phyloP scores from a whole-genome alignment of 148 eudicot genomes.

The Chenopodium berlandieri region DNA sequence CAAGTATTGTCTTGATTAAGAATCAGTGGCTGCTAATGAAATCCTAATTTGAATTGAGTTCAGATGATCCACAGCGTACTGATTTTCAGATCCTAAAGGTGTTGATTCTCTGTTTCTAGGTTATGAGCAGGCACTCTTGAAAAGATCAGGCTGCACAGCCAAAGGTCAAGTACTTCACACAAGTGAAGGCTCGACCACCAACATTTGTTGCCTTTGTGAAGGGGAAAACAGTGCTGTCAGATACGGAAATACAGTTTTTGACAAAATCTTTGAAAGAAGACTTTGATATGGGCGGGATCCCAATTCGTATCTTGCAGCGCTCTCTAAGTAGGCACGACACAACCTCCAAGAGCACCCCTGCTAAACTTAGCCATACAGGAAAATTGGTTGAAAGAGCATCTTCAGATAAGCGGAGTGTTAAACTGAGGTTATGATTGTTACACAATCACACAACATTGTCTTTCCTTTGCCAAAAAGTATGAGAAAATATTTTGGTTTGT shows the following conservation, averaged over 20 bases:
- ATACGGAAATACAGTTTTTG: slow-evolving; percentile 77
- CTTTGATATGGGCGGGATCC: slow-evolving; percentile 89
- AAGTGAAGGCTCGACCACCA: slow-evolving; percentile 97
- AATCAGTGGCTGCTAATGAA: background rate
- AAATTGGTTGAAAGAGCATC: slow-evolving; percentile 33
- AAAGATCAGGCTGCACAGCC: slow-evolving; percentile 80
- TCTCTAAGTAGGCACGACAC: slow-evolving; percentile 35
- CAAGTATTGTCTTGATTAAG: background rate
- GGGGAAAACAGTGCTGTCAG: slow-evolving; percentile 68
- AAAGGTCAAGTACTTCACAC: slow-evolving; percentile 91
- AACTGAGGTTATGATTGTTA: background rate
- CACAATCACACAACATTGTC: too few relatives aligned
- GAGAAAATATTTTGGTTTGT: too few relatives aligned
- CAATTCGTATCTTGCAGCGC: slow-evolving; percentile 80
- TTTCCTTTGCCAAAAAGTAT: too few relatives aligned
- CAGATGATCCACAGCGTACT: background rate
- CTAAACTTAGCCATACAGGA: slow-evolving; percentile 31
- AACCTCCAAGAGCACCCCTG: slow-evolving; percentile 13
- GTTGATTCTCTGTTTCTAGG: slow-evolving; percentile 39
- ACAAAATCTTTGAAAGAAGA: slow-evolving; percentile 88
- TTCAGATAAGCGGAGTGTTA: slow-evolving; percentile 57
- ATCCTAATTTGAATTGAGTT: background rate
- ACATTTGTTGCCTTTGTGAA: slow-evolving; percentile 91
- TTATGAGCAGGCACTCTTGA: slow-evolving; percentile 99
- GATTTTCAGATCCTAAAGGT: background rate